Evolutionary conservation across 2,329 filamentous ascomycete species (phyloP).

Genomic region (Aspergillus tamarii): DNA sequence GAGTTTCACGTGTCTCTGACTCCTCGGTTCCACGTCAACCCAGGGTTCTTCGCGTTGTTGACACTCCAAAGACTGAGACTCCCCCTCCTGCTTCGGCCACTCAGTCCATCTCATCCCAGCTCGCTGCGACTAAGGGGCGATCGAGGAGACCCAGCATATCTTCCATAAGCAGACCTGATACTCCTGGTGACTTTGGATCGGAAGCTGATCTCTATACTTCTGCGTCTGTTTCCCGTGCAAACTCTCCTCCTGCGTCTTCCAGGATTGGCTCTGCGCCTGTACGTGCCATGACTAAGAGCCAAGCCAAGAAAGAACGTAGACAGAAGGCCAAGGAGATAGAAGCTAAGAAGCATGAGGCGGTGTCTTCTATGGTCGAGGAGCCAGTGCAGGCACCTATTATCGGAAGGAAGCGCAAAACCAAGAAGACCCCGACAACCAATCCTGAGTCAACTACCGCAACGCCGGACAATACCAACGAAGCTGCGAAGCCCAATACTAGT

Average conservation of each 20-base stretch:
- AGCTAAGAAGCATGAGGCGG: constrained; percentile 47
- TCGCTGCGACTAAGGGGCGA: constrained; percentile 34
- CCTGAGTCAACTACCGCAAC: constrained; percentile 21
- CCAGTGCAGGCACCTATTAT: constrained; percentile 63
- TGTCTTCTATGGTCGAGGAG: constrained; percentile 49
- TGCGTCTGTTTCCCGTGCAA: constrained; percentile 62
- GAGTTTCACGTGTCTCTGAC: constrained; percentile 41
- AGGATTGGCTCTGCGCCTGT: constrained; percentile 64
- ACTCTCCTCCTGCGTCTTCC: constrained; percentile 56
- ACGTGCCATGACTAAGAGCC: constrained; percentile 63
- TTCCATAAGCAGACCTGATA: constrained; percentile 62
- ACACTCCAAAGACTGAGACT: constrained; percentile 58
- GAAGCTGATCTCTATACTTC: constrained; percentile 63
- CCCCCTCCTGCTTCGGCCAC: constrained; percentile 34
- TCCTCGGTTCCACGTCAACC: constrained; percentile 46
- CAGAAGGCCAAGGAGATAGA: constrained; percentile 54
- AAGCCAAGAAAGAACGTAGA: constrained; percentile 62
- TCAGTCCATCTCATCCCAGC: constrained; percentile 36
- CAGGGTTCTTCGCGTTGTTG: constrained; percentile 59
- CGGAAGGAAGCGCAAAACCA: constrained; percentile 64
- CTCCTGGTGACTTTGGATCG: constrained; percentile 62
- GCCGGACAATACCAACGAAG: constrained; percentile 19
- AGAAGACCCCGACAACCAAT: constrained; percentile 43
- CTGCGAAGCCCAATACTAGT: constrained; percentile 21
- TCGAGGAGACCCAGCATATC: constrained; percentile 50